Evolutionary conservation across 768 basidiomycete species (phyloP).

Genomic region (Hypholoma fasciculare): DNA sequence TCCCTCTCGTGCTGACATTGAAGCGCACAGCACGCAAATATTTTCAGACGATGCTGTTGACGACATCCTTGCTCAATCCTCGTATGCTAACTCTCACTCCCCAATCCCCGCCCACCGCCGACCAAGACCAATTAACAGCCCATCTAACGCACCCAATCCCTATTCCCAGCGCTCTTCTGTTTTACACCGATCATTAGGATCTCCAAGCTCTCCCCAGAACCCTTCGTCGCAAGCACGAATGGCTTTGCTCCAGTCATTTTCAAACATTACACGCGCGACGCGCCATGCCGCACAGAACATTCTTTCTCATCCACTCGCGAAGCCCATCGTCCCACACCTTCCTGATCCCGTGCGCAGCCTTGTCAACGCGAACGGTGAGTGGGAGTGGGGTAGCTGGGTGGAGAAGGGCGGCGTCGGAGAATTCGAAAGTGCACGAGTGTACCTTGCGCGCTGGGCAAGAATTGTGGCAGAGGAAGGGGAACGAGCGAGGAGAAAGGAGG

Average conservation of each 20-base stretch:
- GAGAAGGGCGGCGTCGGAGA: constrained; percentile 93
- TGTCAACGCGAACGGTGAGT: constrained; percentile 87
- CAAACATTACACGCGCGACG: constrained; percentile 90
- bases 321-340: constrained; percentile 93
- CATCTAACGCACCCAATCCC: constrained; percentile 37
- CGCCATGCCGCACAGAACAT: constrained; percentile 94
- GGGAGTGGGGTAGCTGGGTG: constrained; percentile 93
- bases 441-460: constrained; percentile 95
- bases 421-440: constrained; percentile 95
- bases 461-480: constrained; percentile 99
- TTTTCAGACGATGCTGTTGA: constrained; percentile 89
- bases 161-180: constrained; percentile 73
- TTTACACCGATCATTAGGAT: constrained; percentile 75
- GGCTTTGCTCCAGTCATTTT: constrained; percentile 91
- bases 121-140: constrained; percentile 60
- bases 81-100: constrained; percentile 74
- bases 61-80: constrained; percentile 79
- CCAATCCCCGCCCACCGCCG: constrained; percentile 84
- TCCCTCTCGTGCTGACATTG: constrained; percentile 90
- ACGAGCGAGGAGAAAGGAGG: constrained; percentile 78
- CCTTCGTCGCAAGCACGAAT: constrained; percentile 70
- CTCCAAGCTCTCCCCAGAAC: constrained; percentile 50
- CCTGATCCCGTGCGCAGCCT: constrained; percentile 92
- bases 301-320: constrained; percentile 91
- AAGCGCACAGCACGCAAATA: constrained; percentile 81